Evolutionary conservation across 1,284 basidiomycete genomes (phyloP).

Genomic region (Entoloma clypeatum): DNA sequence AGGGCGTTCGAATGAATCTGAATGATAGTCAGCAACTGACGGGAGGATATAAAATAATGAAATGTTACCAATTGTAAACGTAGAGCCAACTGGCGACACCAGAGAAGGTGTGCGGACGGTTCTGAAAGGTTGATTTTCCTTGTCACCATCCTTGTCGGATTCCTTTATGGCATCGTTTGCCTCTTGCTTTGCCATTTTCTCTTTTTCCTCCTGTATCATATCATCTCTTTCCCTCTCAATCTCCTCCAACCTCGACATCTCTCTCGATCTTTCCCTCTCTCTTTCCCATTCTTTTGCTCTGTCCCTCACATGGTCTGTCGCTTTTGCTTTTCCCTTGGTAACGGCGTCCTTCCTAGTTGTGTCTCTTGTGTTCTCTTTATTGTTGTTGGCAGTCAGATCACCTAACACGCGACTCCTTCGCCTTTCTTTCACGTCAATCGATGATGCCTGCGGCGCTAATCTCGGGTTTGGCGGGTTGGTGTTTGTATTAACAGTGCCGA

Average conservation of each 20-base stretch:
- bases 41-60: constrained; percentile 7
- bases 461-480: constrained; percentile 17
- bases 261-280: constrained; percentile 50
- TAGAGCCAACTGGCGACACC: constrained; percentile 27
- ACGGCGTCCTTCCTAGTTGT: constrained; percentile 17
- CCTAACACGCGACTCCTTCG: constrained; percentile 24
- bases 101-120: constrained; percentile 24
- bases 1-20: constrained; percentile 15
- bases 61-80: constrained; percentile 31
- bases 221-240: constrained; percentile 44
- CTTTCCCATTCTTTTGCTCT: constrained; percentile 57
- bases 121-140: constrained; percentile 27
- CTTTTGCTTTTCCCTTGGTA: constrained; percentile 28
- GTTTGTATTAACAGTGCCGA: constrained; percentile 24
- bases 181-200: constrained; percentile 18
- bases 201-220: constrained; percentile 30
- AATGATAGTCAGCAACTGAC: neutral
- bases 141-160: constrained; percentile 22
- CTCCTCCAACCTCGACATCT: constrained; percentile 51
- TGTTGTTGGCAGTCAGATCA: constrained; percentile 21
- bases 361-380: constrained; percentile 17
- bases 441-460: constrained; percentile 9
- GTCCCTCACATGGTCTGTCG: constrained; percentile 42
- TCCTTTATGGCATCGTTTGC: constrained; percentile 1
- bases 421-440: constrained; percentile 13